Evolutionary conservation across 2,329 filamentous ascomycete genomes (phyloP), one percentile per base, ranked within the genome.

Genomic region (Botrytis deweyae): DNA sequence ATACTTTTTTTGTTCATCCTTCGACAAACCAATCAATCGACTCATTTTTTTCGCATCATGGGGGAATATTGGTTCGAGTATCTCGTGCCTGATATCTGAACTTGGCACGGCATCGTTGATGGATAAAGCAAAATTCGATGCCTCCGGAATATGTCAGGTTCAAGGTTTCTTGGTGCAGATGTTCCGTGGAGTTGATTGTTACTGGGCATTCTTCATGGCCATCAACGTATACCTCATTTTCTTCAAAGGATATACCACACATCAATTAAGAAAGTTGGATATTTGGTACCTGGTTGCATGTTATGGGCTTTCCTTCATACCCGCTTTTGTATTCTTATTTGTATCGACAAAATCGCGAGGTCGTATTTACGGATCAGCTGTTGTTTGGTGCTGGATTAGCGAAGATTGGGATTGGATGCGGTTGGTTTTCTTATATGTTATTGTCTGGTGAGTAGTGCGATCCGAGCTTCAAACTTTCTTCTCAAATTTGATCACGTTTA

Each of bases 161-260:
- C 93, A 96, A 79, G 92, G 85, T 0, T 91, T 94, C 76, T 82
- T 95, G n/a, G 92, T 96, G 75, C 93, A 95, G 80, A 93, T 93
- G 93, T 88, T 88, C 77, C 84, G 86, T 81, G 84, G 84, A 29
- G 85, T 85, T 25, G 86, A 87, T 80, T 84, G 84, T 14, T 76
- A 87, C 42, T 88, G 85, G 87, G 86, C 86, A 0, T 84, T 89
- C 72, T 86, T 85, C 72, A 90, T 90, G 88, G 87, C 88, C 4
- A 83, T 84, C 72, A 90, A 90, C 78, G 88, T 90, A 74, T 88
- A 88, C 78, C 80, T 89, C 7, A 88, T 87, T 3, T 87, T 90
- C 77, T 88, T 88, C 76, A 82, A 83, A 46, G 85, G 85, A 68
- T 89, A 87, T 77, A 84, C 85, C 64, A 83, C 86, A 1, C 78